Conservation (phyloP, 108 stramenopile species). For the Nitzschia sp. region DNA sequence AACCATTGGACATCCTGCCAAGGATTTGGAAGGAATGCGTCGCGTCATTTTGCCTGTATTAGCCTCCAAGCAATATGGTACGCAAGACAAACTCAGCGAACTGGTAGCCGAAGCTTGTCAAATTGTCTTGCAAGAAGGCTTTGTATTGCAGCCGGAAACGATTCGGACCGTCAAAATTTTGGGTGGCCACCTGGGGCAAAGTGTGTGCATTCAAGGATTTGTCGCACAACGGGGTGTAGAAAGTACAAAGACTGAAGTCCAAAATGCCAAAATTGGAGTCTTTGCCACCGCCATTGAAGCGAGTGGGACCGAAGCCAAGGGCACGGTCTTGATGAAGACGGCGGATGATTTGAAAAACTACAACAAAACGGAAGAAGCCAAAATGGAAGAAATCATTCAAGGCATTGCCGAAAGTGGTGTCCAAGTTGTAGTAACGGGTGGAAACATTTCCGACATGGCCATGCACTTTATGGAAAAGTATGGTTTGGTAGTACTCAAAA, state of each 20-base stretch:
- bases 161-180: conserved; percentile 96
- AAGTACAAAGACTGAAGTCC: conserved; percentile 67
- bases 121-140: conserved; percentile 64
- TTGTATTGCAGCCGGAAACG: conserved; percentile 83
- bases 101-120: conserved; percentile 94
- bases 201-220: conserved; percentile 89
- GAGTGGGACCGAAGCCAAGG: conserved; percentile 96
- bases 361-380: conserved; percentile 96
- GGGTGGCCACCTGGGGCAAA: conserved; percentile 86
- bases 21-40: conserved; percentile 41
- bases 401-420: conserved; percentile 92
- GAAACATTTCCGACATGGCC: conserved; percentile 94
- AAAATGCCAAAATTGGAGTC: conserved; percentile 91
- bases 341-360: conserved; percentile 97
- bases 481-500: conserved; percentile 88
- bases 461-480: conserved; percentile 97
- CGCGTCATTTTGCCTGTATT: conserved; percentile 81
- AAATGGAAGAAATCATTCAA: conserved; percentile 97
- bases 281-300: conserved; percentile 98
- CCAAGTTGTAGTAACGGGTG: conserved; percentile 91
- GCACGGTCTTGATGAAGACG: conserved; percentile 98
- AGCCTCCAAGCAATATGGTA: conserved; percentile 91
- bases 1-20: conserved; percentile 34
- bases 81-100: conserved; percentile 82
- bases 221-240: conserved; percentile 90